Evolutionary conservation across 257 asterid genomes (phyloP).

Genomic region (Capsicum baccatum): DNA sequence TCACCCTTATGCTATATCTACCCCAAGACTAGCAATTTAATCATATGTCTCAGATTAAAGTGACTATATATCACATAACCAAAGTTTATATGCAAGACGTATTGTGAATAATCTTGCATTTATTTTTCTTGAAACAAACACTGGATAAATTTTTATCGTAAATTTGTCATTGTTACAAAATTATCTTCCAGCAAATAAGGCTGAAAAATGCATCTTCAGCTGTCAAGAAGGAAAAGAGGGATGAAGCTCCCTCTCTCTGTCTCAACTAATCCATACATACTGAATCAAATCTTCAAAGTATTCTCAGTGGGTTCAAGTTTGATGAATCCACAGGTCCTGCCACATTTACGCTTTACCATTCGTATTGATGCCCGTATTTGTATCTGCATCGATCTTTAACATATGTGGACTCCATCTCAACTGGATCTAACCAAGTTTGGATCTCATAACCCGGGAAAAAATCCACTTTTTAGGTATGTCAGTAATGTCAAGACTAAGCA

Average conservation of each 20-base stretch:
- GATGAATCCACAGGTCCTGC: not conserved
- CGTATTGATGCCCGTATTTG: not conserved
- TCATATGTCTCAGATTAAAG: not conserved
- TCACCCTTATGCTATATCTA: not conserved
- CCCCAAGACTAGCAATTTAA: not conserved
- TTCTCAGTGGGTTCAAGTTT: not conserved
- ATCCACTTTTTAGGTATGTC: not conserved
- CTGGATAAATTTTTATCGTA: not conserved
- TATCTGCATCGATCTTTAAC: not conserved
- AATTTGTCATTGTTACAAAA: not conserved
- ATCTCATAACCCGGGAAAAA: not conserved
- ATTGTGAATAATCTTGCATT: not conserved
- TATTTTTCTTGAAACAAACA: not conserved
- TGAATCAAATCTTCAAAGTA: not conserved
- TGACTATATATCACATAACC: not conserved
- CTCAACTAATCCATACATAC: not conserved
- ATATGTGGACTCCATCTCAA: not conserved
- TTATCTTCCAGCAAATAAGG: not conserved
- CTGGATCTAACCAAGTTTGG: not conserved
- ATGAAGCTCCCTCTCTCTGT: too few species aligned
- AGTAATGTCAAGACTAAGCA: not conserved
- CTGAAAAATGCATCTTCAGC: constrained; percentile 2
- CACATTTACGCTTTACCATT: not conserved
- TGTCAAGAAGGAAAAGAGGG: not conserved
- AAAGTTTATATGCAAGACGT: not conserved